Evolutionary conservation across 2,329 filamentous ascomycete species (phyloP).

Genomic region (Bipolaris victoriae): DNA sequence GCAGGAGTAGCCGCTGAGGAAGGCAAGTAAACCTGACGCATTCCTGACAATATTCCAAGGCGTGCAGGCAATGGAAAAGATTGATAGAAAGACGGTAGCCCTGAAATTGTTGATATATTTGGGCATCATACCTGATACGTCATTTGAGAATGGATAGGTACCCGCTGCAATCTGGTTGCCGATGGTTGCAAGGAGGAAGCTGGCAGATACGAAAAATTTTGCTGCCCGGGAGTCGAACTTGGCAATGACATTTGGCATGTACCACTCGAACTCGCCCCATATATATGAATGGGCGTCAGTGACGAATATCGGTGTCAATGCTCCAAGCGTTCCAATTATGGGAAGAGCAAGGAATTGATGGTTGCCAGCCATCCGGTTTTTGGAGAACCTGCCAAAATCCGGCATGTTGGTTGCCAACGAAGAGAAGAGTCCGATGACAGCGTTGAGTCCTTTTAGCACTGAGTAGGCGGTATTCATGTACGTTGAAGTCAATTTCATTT

Average conservation of each 20-base stretch:
- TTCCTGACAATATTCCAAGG: conserved; percentile 50
- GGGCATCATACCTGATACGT: conserved; percentile 42
- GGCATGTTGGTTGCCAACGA: conserved; percentile 60
- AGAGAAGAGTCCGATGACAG: conserved; percentile 58
- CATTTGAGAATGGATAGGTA: conserved; percentile 48
- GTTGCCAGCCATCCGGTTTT: conserved; percentile 50
- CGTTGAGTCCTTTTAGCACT: conserved; percentile 53
- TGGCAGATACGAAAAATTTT: conserved; percentile 51
- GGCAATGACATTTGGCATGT: conserved; percentile 56
- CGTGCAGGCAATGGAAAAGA: conserved; percentile 45
- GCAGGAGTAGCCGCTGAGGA: conserved; percentile 46
- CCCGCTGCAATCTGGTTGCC: conserved; percentile 53
- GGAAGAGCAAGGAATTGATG: conserved; percentile 58
- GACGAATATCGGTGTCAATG: conserved; percentile 57
- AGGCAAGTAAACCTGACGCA: conserved; percentile 42
- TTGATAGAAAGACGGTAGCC: conserved; percentile 42
- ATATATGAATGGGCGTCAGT: conserved; percentile 55
- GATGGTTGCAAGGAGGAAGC: conserved; percentile 53
- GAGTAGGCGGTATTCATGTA: conserved; percentile 56
- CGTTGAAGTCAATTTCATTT: conserved; percentile 43
- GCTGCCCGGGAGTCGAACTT: conserved; percentile 54
- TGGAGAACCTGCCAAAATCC: conserved; percentile 53
- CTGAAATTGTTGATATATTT: conserved; percentile 49
- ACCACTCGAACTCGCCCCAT: conserved; percentile 57
- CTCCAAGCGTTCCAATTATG: conserved; percentile 55